Percentiles rank a stretch among this genome's conserved stretches.
phyloP scores from a whole-genome alignment of 441 rosid genomes.

The Biscutella laevigata region DNA sequence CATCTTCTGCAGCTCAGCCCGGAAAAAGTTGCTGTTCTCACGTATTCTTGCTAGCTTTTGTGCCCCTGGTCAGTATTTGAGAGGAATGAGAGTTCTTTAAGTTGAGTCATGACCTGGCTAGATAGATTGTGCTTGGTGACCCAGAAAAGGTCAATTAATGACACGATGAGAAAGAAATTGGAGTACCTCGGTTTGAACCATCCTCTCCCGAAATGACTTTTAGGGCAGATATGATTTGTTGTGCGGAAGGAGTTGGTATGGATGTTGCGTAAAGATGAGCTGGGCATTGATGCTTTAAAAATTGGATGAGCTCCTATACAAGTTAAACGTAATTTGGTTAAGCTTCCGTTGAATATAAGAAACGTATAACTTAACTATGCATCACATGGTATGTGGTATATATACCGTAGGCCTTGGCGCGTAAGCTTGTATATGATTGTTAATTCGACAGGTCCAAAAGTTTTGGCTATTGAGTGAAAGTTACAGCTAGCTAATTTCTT shows the following conservation, averaged over 20 bases:
- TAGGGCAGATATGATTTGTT: constrained; percentile 74
- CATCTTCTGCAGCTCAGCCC: constrained; percentile 83
- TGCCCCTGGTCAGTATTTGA: constrained; percentile 42
- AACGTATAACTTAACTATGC: background rate
- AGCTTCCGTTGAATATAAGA: background rate
- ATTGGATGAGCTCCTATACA: constrained; percentile 59
- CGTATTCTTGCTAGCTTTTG: constrained; percentile 78
- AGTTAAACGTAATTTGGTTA: background rate
- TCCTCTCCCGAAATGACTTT: constrained; percentile 79
- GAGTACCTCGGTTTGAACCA: constrained; percentile 75
- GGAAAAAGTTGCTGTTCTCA: constrained; percentile 82
- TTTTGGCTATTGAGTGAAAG: background rate
- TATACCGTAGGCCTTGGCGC: background rate
- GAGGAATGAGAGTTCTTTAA: background rate
- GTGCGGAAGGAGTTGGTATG: constrained; percentile 78
- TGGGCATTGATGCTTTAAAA: constrained; percentile 59
- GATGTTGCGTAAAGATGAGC: constrained; percentile 89
- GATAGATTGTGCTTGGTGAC: background rate
- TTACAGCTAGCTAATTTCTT: background rate
- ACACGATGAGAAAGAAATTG: background rate
- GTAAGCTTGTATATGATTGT: background rate
- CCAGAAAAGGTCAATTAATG: background rate
- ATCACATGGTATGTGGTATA: background rate
- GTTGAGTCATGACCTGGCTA: background rate
- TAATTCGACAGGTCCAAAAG: background rate